Evolutionary conservation across 768 basidiomycete genomes (phyloP).

Genomic region (Pleurotus tuber-regium): DNA sequence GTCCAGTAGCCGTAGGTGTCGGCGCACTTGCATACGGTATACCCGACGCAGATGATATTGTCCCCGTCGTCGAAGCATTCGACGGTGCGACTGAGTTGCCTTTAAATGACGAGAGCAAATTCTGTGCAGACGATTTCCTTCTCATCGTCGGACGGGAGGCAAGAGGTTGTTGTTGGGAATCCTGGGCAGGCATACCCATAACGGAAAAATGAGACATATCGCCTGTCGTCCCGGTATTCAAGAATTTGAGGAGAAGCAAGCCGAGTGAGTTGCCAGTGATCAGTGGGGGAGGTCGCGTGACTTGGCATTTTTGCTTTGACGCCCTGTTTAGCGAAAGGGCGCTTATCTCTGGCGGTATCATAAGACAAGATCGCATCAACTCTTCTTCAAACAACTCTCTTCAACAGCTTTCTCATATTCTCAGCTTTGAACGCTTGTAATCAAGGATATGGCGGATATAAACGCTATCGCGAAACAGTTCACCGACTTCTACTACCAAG

Average conservation of each 20-base stretch:
- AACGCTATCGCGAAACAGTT: slow-evolving; percentile 76
- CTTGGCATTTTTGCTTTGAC: too few species aligned
- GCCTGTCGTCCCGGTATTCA: slow-evolving; percentile 2
- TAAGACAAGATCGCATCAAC: too few species aligned
- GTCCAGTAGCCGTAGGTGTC: slow-evolving; percentile 41
- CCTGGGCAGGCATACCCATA: not conserved
- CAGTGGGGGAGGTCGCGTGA: too few species aligned
- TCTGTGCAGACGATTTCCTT: slow-evolving; percentile 84
- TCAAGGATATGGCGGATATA: slow-evolving; percentile 64
- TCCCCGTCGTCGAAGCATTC: slow-evolving; percentile 26
- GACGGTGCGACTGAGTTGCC: slow-evolving; percentile 26
- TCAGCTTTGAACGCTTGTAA: slow-evolving; percentile 14
- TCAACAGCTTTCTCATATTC: not conserved
- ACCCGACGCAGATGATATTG: slow-evolving; percentile 32
- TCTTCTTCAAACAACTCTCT: not conserved
- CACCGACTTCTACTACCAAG: slow-evolving; percentile 77
- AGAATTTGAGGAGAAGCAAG: too few species aligned
- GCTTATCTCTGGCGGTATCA: not conserved
- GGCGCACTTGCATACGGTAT: slow-evolving; percentile 36
- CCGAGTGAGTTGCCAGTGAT: too few species aligned
- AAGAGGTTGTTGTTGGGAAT: not conserved
- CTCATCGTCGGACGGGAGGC: slow-evolving; percentile 60
- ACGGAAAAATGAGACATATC: slow-evolving; percentile 36
- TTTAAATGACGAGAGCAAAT: slow-evolving; percentile 78
- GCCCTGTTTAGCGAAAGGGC: too few species aligned